Base-by-base conservation (phyloP, 306 rosid species). In the Nissolia schottii region DNA sequence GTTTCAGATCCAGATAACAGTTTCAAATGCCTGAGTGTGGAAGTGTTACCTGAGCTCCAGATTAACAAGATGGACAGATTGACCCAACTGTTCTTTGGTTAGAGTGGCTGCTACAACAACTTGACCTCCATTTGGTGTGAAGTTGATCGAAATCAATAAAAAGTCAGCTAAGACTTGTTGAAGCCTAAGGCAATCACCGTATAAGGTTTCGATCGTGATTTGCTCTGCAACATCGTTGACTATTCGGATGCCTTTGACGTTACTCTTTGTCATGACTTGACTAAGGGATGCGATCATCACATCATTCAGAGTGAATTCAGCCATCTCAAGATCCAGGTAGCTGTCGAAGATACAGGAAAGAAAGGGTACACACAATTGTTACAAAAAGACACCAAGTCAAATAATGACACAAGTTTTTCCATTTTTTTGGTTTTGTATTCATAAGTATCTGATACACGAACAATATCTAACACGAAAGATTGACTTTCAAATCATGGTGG, bases 91-190 rank as follows among this genome's bases (percentile, higher is more conserved):
- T 67, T 94, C 89, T 79, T 88, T 88, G 72, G 85, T 89, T 76
- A 91, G 73, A 46, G 77, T 71, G 74, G 88, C 87, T 70, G 87
- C 76, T 50, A 94, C 40, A 49, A 74, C 79, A 79, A 94, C 77
- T 65, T 84, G 90, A 59, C 95, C 93, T 70, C 97, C 90, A 11
- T 68, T 49, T 43, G 96, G 88, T 11, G 93, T 80, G 55, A 70
- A 80, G 67, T 77, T 78, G 66, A 94, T 80, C 34, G 95, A 88
- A 38, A 86, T 70, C 24, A 82, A 68, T 62, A 94, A 81, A 74
- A 94, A 94, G 67, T 91, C 97, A 8, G 96, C 88, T 13, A 94
- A 28, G 45, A 86, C 86, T 76, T 94, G 99, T 79, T 94, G 99
- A 81, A 94, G 90, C 87, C 99, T 77, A 35, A 88, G 83, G 64